Evolutionary conservation across 2,329 filamentous ascomycete genomes (phyloP).

Genomic region (Cladobotryum mycophilum): DNA sequence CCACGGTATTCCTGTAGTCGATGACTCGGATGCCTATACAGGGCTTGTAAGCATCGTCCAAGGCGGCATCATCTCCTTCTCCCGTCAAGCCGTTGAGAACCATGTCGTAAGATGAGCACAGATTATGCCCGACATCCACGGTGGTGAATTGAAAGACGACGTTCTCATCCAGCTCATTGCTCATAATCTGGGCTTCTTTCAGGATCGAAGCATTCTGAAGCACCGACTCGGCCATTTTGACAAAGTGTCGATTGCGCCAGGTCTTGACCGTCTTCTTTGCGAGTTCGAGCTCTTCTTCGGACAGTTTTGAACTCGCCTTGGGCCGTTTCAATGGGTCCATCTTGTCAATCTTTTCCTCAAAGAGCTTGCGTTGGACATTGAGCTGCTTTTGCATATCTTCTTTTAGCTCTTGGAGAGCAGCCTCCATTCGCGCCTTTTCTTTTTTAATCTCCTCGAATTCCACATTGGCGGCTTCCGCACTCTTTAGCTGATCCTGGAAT

Average conservation of each 20-base stretch:
- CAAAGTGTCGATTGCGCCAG: conserved; percentile 81
- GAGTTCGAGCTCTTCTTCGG: conserved; percentile 63
- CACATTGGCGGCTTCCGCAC: conserved; percentile 65
- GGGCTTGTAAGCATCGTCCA: conserved; percentile 78
- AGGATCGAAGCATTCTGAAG: conserved; percentile 80
- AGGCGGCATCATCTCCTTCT: conserved; percentile 74
- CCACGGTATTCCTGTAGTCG: conserved; percentile 79
- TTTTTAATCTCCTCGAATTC: conserved; percentile 78
- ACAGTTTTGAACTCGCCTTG: conserved; percentile 57
- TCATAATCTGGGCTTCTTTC: conserved; percentile 97
- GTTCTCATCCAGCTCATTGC: conserved; percentile 87
- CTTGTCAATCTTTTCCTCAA: conserved; percentile 76
- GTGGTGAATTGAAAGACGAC: conserved; percentile 94
- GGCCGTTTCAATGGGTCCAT: conserved; percentile 58
- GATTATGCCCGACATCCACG: conserved; percentile 78
- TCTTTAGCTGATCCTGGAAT: conserved; percentile 70
- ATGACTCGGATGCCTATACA: conserved; percentile 87
- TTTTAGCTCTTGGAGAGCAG: conserved; percentile 69
- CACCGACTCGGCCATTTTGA: conserved; percentile 88
- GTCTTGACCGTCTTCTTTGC: conserved; percentile 62
- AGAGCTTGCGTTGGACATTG: conserved; percentile 74
- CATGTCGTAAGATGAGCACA: conserved; percentile 94
- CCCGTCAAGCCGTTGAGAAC: conserved; percentile 84
- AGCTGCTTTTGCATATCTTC: conserved; percentile 85
- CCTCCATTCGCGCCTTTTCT: conserved; percentile 81